Evolutionary conservation across 1,284 basidiomycete genomes (phyloP).

Genomic region (Cutaneotrichosporon arboriforme): DNA sequence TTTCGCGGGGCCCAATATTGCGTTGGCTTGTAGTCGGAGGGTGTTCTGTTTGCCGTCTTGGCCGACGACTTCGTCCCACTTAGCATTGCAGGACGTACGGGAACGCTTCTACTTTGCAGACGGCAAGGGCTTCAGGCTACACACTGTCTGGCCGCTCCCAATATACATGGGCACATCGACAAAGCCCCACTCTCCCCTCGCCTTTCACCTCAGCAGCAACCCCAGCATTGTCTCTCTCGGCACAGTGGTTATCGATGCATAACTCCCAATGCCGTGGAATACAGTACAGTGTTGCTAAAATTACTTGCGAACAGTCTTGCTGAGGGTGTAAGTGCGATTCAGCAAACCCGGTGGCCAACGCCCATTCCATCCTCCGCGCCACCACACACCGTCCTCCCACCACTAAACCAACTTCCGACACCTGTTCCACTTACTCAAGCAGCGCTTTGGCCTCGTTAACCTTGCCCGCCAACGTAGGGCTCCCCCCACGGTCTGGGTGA

Average conservation of each 20-base stretch:
- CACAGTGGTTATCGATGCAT: slow-evolving; percentile 18
- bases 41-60: too few species aligned
- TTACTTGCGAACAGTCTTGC: slow-evolving; percentile 26
- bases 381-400: background rate
- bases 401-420: background rate
- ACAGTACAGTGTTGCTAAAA: slow-evolving; percentile 15
- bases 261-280: slow-evolving; percentile 5
- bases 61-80: too few species aligned
- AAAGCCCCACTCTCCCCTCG: too few species aligned
- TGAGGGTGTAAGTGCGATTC: slow-evolving; percentile 8
- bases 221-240: background rate
- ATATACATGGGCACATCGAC: too few species aligned
- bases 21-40: too few species aligned
- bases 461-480: slow-evolving; percentile 95
- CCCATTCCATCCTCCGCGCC: too few species aligned
- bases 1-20: background rate
- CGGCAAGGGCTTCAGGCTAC: too few species aligned
- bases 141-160: too few species aligned
- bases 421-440: slow-evolving; percentile 53
- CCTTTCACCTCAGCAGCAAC: too few species aligned
- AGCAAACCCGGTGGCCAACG: background rate
- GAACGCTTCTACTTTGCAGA: too few species aligned
- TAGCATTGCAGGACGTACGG: too few species aligned
- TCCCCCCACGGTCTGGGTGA: slow-evolving; percentile 69
- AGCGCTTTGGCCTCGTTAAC: slow-evolving; percentile 89